Base-by-base conservation (phyloP, 768 basidiomycete species). In the Nidularia sp. region DNA sequence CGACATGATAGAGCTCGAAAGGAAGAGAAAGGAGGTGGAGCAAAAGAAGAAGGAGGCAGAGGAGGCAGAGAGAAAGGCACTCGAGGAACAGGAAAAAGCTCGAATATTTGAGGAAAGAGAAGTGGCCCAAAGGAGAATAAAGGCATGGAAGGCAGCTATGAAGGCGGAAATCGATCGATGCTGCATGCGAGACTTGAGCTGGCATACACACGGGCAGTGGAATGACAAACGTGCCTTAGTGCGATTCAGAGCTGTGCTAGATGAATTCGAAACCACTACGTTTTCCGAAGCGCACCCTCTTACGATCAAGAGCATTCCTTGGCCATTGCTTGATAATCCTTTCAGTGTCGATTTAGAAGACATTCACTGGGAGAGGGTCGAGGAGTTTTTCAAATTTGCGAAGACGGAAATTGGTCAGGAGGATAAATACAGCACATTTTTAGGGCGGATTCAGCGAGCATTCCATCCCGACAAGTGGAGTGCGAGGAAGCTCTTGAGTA, bases 201-300 rank as follows among this genome's bases (percentile, higher is more conserved):
- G 33, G 51, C 15, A 10, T 6, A 4, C 22, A 10, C 5, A 22
- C 6, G 25, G 25, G 25, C 25, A 29, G 25, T 53, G 52, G 52
- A 49, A 7, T 36, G 29, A 53, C 29, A 31, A 29, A 13, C 31
- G 7, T 12, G 52, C 48, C 32, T 9, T 53, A 1, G 47, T 5
- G 32, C 52, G 36, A 6, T 48, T 53, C 45, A 49, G 7, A 8
- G 1, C 13, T 35, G 18, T 49, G 29, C 31, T 22, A 9, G 58
- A 53, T 18, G 55, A 62, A 22, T 60, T 62, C 34, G 58, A 61
- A 12, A 50, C 41, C 12, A 42, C 50, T 44, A 60, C 57, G 45
- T 62, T 64, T 50, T 60, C 63, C 10, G 61, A 66, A 49, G 33
- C 46, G 22, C 51, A 56, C 39, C 63, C 60, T 10, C 39, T 41